Base-by-base conservation (phyloP, 495 filamentous ascomycete genomes). In the Penicillium herquei region DNA sequence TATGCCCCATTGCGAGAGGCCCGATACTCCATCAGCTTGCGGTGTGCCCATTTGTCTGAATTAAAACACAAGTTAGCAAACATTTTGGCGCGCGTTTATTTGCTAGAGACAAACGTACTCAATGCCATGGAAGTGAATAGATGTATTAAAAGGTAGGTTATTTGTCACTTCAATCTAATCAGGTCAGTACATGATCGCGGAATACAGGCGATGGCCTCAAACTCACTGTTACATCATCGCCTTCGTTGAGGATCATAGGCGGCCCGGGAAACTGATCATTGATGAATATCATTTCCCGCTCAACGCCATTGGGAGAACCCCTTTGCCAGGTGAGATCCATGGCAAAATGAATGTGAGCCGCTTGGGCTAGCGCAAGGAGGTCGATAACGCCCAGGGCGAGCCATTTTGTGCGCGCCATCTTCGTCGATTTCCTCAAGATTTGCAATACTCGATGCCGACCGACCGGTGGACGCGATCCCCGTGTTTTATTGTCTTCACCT, bases 251-350 rank as follows among this genome's bases (percentile, higher is more conserved):
- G 45, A 80, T 72, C 39, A 85, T 73, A 11, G 76, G 33, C 0
- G 81, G 82, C 0, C 79, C 81, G 0, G 82, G 82, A 50, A 78
- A 84, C 6, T 78, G 74, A 17, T 76, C 79, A 65, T 85, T 85
- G 39, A 83, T 71, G 18, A 84, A 76, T 10, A 84, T 70, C 39
- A 82, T 70, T 3, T 78, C 58, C 21, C 77, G 57, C 16, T 49
- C 45, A 12, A 63, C 39, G 37, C 77, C 76, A 66, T 78, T 67
- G 0, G 75, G 75, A 0, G 73, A 56, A 0, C 67, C 57, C 6
- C 42, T 59, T 13, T 72, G 57, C 74, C 73, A 77, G 12, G 74
- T 77, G 1, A 78, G 61, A 39, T 63, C 58, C 17, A 65, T 48
- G 8, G 51, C 34, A 18, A 53, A 67, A 18, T 64, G 39, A 7